phyloP scores from a whole-genome alignment of 2,329 filamentous ascomycete species.

The Dactylellina sp. region DNA sequence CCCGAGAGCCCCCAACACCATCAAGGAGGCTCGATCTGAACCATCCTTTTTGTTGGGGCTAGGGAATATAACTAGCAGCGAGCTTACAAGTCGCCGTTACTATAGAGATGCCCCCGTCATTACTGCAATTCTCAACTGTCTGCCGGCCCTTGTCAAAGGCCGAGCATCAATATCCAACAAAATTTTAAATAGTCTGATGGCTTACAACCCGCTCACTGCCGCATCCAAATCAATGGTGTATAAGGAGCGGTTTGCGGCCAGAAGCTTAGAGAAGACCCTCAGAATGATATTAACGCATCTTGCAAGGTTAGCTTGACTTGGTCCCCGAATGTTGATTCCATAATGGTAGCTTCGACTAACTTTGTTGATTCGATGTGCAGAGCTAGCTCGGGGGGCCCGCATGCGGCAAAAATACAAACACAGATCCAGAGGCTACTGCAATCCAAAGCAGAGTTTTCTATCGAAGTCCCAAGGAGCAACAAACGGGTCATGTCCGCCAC shows the following conservation, averaged over 20 bases:
- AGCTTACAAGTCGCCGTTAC: slow-evolving; percentile 52
- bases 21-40: background rate
- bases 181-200: slow-evolving; percentile 84
- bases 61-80: slow-evolving; percentile 16
- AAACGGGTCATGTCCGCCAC: slow-evolving; percentile 75
- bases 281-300: slow-evolving; percentile 85
- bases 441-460: slow-evolving; percentile 76
- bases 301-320: slow-evolving; percentile 55
- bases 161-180: slow-evolving; percentile 84
- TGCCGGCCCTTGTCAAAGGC: slow-evolving; percentile 83
- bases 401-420: slow-evolving; percentile 83
- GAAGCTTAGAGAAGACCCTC: slow-evolving; percentile 94
- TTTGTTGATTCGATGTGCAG: slow-evolving; percentile 64
- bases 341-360: background rate
- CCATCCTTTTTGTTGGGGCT: background rate
- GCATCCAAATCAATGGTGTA: slow-evolving; percentile 81
- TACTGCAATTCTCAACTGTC: slow-evolving; percentile 88
- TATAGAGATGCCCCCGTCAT: slow-evolving; percentile 85
- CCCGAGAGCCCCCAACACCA: slow-evolving; percentile 6
- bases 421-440: slow-evolving; percentile 86
- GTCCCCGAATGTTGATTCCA: background rate
- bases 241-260: slow-evolving; percentile 82
- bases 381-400: slow-evolving; percentile 78
- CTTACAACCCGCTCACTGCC: slow-evolving; percentile 89
- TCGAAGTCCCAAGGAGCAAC: slow-evolving; percentile 83